phyloP scores from a whole-genome alignment of 768 basidiomycete species.

The Mycena alexandri region DNA sequence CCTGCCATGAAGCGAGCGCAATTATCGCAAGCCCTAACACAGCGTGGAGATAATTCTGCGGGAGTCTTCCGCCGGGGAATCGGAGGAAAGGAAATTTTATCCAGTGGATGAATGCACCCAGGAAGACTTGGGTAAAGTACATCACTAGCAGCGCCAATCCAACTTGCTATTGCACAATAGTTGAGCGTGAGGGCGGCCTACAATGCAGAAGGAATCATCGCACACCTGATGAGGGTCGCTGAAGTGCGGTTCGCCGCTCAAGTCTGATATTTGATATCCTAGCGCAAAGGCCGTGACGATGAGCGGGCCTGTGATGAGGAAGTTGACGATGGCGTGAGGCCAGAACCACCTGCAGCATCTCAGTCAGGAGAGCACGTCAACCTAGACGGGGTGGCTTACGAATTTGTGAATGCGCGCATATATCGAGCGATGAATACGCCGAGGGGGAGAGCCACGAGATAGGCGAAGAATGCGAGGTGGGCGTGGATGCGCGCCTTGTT shows the following conservation, averaged over 20 bases:
- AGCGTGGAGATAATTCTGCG: constrained; percentile 43
- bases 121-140: constrained; percentile 51
- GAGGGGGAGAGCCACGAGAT: constrained; percentile 52
- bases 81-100: constrained; percentile 46
- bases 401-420: constrained; percentile 47
- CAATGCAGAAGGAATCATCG: background rate
- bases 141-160: constrained; percentile 53
- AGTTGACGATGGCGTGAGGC: constrained; percentile 51
- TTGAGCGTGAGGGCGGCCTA: background rate
- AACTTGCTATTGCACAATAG: constrained; percentile 43
- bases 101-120: constrained; percentile 55
- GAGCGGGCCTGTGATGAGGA: constrained; percentile 49
- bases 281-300: constrained; percentile 48
- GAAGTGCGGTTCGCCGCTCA: constrained; percentile 32
- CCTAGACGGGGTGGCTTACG: constrained; percentile 15
- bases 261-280: constrained; percentile 41
- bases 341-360: constrained; percentile 41
- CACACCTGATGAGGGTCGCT: constrained; percentile 49
- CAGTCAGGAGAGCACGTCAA: background rate
- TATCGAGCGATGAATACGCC: constrained; percentile 55
- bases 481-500: constrained; percentile 47
- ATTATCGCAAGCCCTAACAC: constrained; percentile 53
- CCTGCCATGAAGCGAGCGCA: constrained; percentile 49
- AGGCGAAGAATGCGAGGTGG: constrained; percentile 50
- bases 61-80: constrained; percentile 45